Conservation (phyloP, 2,329 filamentous ascomycete genomes). For the Leptographium galeiforme region DNA sequence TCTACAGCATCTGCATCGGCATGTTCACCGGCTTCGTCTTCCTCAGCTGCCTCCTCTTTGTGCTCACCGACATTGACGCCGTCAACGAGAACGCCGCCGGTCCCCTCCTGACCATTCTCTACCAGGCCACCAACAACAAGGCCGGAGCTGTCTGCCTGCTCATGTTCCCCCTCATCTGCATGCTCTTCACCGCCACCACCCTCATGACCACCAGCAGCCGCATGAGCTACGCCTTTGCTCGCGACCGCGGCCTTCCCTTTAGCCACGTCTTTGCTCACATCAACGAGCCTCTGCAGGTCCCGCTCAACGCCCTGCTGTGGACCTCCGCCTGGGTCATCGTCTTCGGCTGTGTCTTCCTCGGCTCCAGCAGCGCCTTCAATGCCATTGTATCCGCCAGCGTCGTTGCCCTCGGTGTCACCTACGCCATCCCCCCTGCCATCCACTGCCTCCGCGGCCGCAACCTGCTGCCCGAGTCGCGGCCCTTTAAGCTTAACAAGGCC, state of each 20-base stretch:
- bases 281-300: conserved; percentile 46
- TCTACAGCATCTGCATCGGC: conserved; percentile 50
- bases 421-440: conserved; percentile 60
- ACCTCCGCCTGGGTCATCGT: conserved; percentile 41
- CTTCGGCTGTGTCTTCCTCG: conserved; percentile 40
- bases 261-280: conserved; percentile 47
- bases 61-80: conserved; percentile 40
- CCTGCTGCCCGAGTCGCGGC: conserved; percentile 41
- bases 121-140: conserved; percentile 46
- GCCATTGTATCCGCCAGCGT: conserved; percentile 24
- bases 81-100: conserved; percentile 27
- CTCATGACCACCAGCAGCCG: conserved; percentile 52
- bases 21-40: conserved; percentile 40
- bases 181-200: conserved; percentile 48
- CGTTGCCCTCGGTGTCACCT: conserved; percentile 53
- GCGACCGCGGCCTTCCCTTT: conserved; percentile 53
- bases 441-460: conserved; percentile 54
- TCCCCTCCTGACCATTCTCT: conserved; percentile 28
- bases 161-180: conserved; percentile 53
- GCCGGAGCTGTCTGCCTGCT: conserved; percentile 50
- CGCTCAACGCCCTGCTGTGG: conserved; percentile 52
- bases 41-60: conserved; percentile 47
- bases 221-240: conserved; percentile 47
- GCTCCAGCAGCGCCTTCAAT: conserved; percentile 50
- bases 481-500: conserved; percentile 20